Base-by-base conservation (phyloP, 805 yeast genomes). In the Teunomyces tritomae region DNA sequence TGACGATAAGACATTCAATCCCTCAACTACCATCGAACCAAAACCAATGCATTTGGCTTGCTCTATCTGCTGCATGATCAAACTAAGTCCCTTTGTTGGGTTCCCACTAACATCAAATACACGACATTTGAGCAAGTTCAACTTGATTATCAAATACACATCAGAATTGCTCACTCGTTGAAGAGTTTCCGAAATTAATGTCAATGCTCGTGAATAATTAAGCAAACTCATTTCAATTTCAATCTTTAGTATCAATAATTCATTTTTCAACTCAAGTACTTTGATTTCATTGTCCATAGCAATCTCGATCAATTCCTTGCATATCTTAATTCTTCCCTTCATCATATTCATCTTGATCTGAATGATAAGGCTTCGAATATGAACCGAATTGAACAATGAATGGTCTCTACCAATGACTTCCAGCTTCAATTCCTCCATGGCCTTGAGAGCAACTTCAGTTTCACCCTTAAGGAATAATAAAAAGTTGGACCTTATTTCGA, bases 1-100 rank as follows among this genome's bases (percentile, higher is more conserved):
- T 11, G 75, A 68, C 24, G 77, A 66, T 26, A 86, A 61, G 2
- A 74, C 59, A 5, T 80, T 48, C 2, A 78, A 57, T 0, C 82
- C 79, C 49, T 80, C 82, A 1, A 77, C 68, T 1, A 74, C 61
- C 7, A 78, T 58, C 0, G 76, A 59, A 3, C 70, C 61, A 46
- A 78, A 70, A 1, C 84, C 80, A 7, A 77, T 68, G 3, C 61
- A 57, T 16, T 73, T 71, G 0, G 86, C 78, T 9, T 71, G 56
- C 41, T 76, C 73, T 1, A 85, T 62, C 44, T 81, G 72, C 50
- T 79, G 79, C 5, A 79, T 58, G 0, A 83, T 56, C 14, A 76
- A 57, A 0, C 85, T 74, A 7, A 84, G 52, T 0, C 79, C 80
- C 48, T 85, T 70, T 8, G 76, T 61, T 10, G 82, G 78, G 4